Evolutionary conservation across 2,329 filamentous ascomycete species (phyloP), one percentile per base, ranked within the genome.

Genomic region (Magnaporthales sp.): DNA sequence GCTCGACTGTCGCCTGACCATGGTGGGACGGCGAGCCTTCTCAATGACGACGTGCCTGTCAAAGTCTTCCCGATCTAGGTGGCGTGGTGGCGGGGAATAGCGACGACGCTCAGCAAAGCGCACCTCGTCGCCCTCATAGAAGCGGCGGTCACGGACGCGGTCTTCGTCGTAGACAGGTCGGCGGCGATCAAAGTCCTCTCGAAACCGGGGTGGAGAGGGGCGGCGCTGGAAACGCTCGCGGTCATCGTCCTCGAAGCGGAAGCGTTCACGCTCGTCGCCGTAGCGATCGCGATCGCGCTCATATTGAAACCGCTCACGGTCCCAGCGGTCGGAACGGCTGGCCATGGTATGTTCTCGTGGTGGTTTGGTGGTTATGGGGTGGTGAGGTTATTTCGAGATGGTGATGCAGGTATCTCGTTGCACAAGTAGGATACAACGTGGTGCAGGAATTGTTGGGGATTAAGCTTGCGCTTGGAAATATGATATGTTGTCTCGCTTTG

Each of bases 1-100:
- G 65, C 92, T 96, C 15, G 92, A 96, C 76, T 96, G 93, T 60
- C 93, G 87, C 67, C 93, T 86, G 64, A 95, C 74, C 69, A 93
- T 83, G 31, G 83, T 82, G 65, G 86, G 80, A 62, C 81, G 80
- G 66, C 81, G 78, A 69, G 89, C 87, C 67, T 82, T 81, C 68
- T 84, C 80, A 69, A 88, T 75, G 61, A 84, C 80, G 67, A 84
- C 84, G 32, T 85, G 84, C 66, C 84, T 81, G 67, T 86, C 86
- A 71, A 80, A 76, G 65, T 84, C 81, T 62, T 84, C 86, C 61
- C 83, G 68, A 6, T 58, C 22, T 8, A 58, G 54, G n/a, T 58
- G 54, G 29, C 83, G 67, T 80, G 72, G 4, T 70, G 73, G 10
- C 71, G 73, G 69, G 68, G 74, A 68, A 24, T 73, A 74, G 64